Conservation (phyloP, 192 early-diverging fungal genomes). For the Radiomyces spectabilis region DNA sequence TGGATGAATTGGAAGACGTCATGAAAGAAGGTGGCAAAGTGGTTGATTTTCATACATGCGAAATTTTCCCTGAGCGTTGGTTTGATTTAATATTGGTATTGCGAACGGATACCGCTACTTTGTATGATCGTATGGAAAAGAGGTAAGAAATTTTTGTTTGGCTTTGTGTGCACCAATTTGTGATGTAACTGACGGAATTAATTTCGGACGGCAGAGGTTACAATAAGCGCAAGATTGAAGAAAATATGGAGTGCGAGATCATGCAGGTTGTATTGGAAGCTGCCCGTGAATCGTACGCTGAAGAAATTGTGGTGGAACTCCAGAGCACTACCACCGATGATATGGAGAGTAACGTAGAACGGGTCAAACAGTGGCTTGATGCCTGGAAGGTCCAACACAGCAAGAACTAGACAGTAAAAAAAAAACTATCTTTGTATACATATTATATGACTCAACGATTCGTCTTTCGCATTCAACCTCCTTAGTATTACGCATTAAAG, state of each 20-base stretch:
- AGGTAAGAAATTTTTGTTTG: constrained; percentile 55
- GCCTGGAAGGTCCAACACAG: constrained; percentile 41
- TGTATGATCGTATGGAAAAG: constrained; percentile 75
- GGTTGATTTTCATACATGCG: constrained; percentile 93
- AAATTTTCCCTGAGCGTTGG: constrained; percentile 96
- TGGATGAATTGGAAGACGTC: constrained; percentile 85
- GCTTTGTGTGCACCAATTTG: no score
- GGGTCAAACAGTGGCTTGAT: constrained; percentile 64
- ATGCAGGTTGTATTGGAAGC: constrained; percentile 93
- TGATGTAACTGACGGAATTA: no score
- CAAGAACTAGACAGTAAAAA: no score
- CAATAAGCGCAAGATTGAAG: constrained; percentile 72
- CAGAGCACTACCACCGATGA: constrained; percentile 73
- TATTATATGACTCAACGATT: no score
- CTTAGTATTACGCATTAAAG: no score
- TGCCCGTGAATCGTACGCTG: constrained; percentile 74
- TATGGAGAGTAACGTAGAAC: constrained; percentile 88
- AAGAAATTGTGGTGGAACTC: constrained; percentile 77
- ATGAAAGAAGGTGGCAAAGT: constrained; percentile 78
- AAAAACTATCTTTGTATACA: no score
- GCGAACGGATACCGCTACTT: constrained; percentile 63
- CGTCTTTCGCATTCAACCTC: no score
- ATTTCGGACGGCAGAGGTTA: constrained; percentile 60
- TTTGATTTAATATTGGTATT: constrained; percentile 95
- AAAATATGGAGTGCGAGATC: constrained; percentile 97